Evolutionary conservation across 1,139 yeast genomes (phyloP).

Genomic region (Taiozyma onychis): DNA sequence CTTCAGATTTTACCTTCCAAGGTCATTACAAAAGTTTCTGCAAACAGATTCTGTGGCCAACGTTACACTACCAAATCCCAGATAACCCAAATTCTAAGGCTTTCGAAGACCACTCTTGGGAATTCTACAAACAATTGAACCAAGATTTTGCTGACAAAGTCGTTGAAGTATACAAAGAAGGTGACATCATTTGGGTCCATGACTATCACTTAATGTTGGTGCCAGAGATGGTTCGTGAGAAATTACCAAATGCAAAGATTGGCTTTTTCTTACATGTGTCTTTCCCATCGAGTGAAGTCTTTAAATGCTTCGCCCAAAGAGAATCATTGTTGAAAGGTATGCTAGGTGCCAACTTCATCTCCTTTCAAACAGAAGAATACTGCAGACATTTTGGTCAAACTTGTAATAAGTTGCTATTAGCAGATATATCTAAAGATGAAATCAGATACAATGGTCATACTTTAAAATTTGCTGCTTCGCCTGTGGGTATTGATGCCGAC

Average conservation of each 20-base stretch:
- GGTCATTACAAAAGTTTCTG: constrained; percentile 91
- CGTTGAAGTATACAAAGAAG: constrained; percentile 57
- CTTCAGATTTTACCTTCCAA: constrained; percentile 72
- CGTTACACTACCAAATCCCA: constrained; percentile 93
- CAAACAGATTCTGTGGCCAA: constrained; percentile 94
- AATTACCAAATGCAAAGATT: constrained; percentile 77
- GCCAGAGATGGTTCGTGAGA: constrained; percentile 75
- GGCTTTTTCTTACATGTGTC: constrained; percentile 93
- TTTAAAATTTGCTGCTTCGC: constrained; percentile 61
- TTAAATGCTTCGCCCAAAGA: constrained; percentile 89
- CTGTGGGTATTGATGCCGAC: constrained; percentile 84
- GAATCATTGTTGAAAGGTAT: constrained; percentile 72
- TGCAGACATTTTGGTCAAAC: constrained; percentile 93
- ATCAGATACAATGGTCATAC: constrained; percentile 62
- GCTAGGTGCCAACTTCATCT: constrained; percentile 81
- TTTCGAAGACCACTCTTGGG: constrained; percentile 94
- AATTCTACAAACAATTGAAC: constrained; percentile 69
- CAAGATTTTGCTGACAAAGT: constrained; percentile 76
- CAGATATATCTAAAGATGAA: constrained; percentile 78
- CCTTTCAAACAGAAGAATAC: constrained; percentile 90
- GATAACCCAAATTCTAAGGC: constrained; percentile 93
- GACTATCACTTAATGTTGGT: constrained; percentile 88
- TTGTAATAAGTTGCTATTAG: constrained; percentile 73
- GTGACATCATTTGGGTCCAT: constrained; percentile 83
- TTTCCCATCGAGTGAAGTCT: constrained; percentile 94